A percentile compares a stretch with the other conserved stretches of the same genome.
Evolutionary conservation across 2,329 filamentous ascomycete species (phyloP).

Genomic region (Paraconiothyrium brasiliense): DNA sequence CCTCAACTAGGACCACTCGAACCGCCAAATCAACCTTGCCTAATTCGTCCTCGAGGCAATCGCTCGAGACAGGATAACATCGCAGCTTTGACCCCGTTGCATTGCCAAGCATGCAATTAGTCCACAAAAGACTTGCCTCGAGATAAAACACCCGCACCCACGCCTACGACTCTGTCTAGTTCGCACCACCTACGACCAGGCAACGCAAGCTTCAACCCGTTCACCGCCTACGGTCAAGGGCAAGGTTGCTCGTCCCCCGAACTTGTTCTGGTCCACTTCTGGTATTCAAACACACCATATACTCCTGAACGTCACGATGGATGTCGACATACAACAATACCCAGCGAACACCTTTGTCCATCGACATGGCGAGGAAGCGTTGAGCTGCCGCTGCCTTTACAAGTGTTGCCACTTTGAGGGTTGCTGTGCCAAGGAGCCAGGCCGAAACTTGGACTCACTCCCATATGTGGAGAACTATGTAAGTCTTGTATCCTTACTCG

Average conservation of each 20-base stretch:
- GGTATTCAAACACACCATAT: not conserved
- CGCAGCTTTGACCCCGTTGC: not conserved
- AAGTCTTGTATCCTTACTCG: not conserved
- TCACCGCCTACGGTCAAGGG: not conserved
- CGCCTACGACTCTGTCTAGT: not conserved
- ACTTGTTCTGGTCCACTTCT: too few species aligned
- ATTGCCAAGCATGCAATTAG: not conserved
- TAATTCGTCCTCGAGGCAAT: not conserved
- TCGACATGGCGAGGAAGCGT: not conserved
- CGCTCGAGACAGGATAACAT: not conserved
- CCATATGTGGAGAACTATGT: slow-evolving; percentile 11
- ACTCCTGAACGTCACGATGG: not conserved
- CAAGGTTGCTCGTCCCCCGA: too few species aligned
- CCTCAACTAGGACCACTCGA: not conserved
- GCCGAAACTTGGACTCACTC: not conserved
- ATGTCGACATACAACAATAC: not conserved
- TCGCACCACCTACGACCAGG: not conserved
- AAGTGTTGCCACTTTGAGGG: slow-evolving; percentile 15
- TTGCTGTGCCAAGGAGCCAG: not conserved
- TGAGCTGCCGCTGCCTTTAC: not conserved
- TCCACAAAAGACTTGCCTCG: not conserved
- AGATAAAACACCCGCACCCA: not conserved
- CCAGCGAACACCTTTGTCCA: not conserved
- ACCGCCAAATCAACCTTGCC: not conserved
- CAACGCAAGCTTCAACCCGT: not conserved